A percentile compares a stretch with the other conserved stretches of the same genome.
Evolutionary conservation across 2,329 filamentous ascomycete species (phyloP).

Genomic region (Coleophoma crateriformis): DNA sequence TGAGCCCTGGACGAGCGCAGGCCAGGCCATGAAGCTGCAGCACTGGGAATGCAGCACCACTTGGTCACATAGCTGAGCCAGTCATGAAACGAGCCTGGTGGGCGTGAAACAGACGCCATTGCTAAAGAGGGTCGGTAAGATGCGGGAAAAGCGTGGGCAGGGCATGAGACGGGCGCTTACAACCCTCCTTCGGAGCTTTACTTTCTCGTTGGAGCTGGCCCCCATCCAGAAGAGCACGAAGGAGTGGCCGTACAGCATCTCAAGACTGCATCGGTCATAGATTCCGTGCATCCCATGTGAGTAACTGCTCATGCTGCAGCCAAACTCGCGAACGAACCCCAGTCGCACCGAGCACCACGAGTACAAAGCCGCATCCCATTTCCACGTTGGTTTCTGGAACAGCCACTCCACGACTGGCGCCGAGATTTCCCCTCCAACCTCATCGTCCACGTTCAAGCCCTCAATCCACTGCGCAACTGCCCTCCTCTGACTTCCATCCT

Average conservation of each 20-base stretch:
- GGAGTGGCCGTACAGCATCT: too few relatives aligned
- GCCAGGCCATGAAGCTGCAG: conserved; percentile 4
- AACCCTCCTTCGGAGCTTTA: not conserved
- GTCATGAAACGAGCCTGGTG: conserved; percentile 16
- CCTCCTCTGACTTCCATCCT: not conserved
- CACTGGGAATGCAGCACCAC: conserved; percentile 12
- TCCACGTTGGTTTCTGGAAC: not conserved
- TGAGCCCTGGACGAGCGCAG: too few relatives aligned
- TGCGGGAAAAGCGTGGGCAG: not conserved
- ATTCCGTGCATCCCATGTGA: too few relatives aligned
- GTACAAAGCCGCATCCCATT: not conserved
- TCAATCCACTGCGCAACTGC: not conserved
- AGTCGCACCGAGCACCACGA: not conserved
- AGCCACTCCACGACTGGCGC: not conserved
- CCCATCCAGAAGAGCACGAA: too few relatives aligned
- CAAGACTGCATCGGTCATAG: too few relatives aligned
- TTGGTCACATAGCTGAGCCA: conserved; percentile 13
- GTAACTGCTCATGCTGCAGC: too few relatives aligned
- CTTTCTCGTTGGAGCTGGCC: too few relatives aligned
- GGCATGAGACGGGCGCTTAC: not conserved
- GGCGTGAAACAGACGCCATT: conserved; percentile 19
- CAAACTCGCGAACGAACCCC: too few relatives aligned
- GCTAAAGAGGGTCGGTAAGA: not conserved
- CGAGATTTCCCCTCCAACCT: not conserved
- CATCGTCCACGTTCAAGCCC: not conserved